A percentile compares a stretch with the other conserved stretches of the same genome.
Conservation (phyloP, 148 eudicot species). For the Rhododendron kiyosumense region DNA sequence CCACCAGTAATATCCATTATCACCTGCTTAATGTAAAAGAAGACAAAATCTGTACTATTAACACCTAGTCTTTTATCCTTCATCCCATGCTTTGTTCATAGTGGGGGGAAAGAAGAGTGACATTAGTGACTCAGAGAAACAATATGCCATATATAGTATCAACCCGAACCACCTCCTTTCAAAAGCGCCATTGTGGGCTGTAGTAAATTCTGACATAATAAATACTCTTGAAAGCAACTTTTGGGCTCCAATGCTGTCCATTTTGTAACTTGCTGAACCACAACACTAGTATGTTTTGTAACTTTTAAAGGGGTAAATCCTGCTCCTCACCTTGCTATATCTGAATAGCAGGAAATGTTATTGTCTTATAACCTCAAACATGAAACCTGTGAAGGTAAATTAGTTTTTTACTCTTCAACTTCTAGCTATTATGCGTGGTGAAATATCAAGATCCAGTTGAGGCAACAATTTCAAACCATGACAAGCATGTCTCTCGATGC, state of each 20-base stretch:
- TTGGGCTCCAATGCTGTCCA: neutral
- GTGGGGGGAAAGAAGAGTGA: neutral
- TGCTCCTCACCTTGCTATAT: neutral
- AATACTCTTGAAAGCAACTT: neutral
- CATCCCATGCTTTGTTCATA: neutral
- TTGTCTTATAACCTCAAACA: neutral
- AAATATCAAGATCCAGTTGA: neutral
- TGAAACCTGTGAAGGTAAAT: neutral
- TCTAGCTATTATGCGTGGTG: neutral
- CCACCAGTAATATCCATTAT: constrained; percentile 79
- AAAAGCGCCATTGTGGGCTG: neutral
- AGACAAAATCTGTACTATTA: neutral
- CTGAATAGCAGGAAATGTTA: neutral
- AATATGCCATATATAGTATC: neutral
- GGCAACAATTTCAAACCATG: neutral
- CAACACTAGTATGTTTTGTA: neutral
- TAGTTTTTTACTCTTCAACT: neutral
- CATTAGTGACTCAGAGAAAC: neutral
- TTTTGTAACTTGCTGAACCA: neutral
- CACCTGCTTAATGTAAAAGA: constrained; percentile 34
- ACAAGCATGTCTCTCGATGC: neutral
- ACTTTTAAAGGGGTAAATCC: neutral
- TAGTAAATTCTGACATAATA: neutral
- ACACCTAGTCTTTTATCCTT: constrained; percentile 1
- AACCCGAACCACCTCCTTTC: neutral